These are phyloP conservation scores for Phytophthora pseudosyringae DNA, from an alignment of 352 stramenopile species.

Conservation along the genomic window DNA sequence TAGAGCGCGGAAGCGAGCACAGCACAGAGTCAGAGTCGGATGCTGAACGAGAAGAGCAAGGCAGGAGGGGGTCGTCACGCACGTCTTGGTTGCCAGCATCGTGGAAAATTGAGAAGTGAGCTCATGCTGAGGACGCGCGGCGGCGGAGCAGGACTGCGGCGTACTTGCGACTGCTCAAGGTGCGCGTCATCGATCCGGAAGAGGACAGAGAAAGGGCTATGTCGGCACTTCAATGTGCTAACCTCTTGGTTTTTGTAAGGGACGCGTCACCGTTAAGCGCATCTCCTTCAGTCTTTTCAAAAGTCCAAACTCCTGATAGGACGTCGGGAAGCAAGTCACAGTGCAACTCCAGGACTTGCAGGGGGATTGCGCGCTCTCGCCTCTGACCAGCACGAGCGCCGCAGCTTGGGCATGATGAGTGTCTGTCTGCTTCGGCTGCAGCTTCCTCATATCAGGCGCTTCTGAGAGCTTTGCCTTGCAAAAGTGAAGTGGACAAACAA, in stretches of 20 bases:
- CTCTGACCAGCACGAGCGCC: neutral
- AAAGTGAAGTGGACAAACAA: constrained; percentile 1
- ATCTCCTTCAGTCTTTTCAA: constrained; percentile 16
- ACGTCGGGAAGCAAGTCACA: constrained; percentile 14
- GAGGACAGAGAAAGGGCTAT: constrained; percentile 6
- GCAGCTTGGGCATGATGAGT: constrained; percentile 6
- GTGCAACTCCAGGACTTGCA: neutral
- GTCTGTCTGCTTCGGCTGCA: constrained; percentile 5
- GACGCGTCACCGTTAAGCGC: constrained; percentile 4
- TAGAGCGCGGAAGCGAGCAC: neutral
- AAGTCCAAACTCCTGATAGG: constrained; percentile 38
- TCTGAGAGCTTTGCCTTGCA: neutral
- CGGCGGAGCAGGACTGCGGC: too few species aligned
- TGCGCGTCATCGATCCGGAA: neutral
- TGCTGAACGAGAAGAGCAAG: neutral
- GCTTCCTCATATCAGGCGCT: neutral
- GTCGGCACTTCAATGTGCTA: constrained; percentile 11
- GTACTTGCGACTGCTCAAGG: constrained; percentile 7
- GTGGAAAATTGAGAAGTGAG: constrained; percentile 41
- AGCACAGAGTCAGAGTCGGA: constrained; percentile 17
- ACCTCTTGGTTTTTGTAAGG: constrained; percentile 20
- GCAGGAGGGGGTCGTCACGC: neutral
- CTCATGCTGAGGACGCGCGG: neutral
- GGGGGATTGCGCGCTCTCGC: constrained; percentile 12
- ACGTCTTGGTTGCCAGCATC: constrained; percentile 52